Evolutionary conservation across 352 stramenopile species (phyloP), one percentile per base, ranked within the genome.

Genomic region (Pythium dissotocum): DNA sequence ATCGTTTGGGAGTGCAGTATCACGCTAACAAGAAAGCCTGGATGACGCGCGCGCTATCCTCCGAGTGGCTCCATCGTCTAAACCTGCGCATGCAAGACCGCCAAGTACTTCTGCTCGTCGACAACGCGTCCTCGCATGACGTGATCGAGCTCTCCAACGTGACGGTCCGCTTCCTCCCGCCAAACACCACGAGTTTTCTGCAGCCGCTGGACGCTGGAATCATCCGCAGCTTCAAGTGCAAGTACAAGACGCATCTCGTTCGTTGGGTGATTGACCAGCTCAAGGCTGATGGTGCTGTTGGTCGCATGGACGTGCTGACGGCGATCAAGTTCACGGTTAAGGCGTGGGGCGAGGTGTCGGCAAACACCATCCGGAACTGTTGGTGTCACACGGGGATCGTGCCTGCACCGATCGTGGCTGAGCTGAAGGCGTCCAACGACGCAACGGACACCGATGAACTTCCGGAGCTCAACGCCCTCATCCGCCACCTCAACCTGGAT

Each of bases 101-200:
- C 16, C 58, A 44, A 4, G 59, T 63, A 9, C 53, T 69, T 44
- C 65, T 72, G 16, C 26, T 67, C 3, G 18, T 65, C 4, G 66
- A 72, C n/a, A 65, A 58, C 12, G 66, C 58, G 9, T 46, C 53
- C 44, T 67, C 58, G 33, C 28, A 49, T n/a, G 58, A 60, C 35
- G 66, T 35, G 36, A 78, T 75, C 24, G 42, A 65, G 42, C 66
- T 65, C 30, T 62, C 40, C 51, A 63, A 68, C 21, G 54, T 53
- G 2, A 40, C 58, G 2, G 46, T 72, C 46, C 16, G 32, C 7
- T 59, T 72, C n/a, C 58, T 58, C 12, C 44, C 61, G 12, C 24
- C 38, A 53, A 42, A 55, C 36, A 68, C 49, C n/a, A 21, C 8
- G 38, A 28, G 1, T 13, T 54, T 16, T 24, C 61, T 58, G 55